phyloP scores from a whole-genome alignment of 495 filamentous ascomycete species.

The Hypoxylon fragiforme region DNA sequence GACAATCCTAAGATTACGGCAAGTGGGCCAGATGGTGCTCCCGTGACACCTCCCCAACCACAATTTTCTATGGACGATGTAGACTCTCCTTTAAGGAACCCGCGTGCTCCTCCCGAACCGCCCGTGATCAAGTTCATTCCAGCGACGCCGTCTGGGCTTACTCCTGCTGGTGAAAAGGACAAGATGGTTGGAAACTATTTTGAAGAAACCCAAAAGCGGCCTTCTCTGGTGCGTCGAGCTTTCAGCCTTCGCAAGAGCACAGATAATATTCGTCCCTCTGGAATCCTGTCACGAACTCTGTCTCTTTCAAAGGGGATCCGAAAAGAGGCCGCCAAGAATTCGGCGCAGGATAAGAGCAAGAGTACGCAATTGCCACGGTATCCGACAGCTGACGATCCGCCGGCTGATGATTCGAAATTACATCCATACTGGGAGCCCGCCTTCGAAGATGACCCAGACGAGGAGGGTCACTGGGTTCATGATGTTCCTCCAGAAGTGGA shows the following conservation, averaged over 20 bases:
- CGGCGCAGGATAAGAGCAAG: conserved; percentile 39
- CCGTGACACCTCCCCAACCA: conserved; percentile 52
- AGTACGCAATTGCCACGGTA: conserved; percentile 30
- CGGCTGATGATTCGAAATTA: conserved; percentile 58
- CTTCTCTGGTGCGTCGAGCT: conserved; percentile 61
- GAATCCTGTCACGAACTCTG: conserved; percentile 47
- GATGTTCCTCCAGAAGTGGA: conserved; percentile 29
- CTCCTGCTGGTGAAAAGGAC: conserved; percentile 58
- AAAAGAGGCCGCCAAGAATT: conserved; percentile 17
- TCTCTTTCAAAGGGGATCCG: conserved; percentile 42
- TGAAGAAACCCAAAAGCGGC: conserved; percentile 48
- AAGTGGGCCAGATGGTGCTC: conserved; percentile 46
- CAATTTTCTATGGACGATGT: conserved; percentile 53
- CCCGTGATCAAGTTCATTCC: conserved; percentile 75
- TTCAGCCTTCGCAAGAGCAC: conserved; percentile 61
- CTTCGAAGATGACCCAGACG: conserved; percentile 68
- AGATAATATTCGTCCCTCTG: conserved; percentile 52
- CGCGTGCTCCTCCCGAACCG: conserved; percentile 60
- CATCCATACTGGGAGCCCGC: conserved; percentile 83
- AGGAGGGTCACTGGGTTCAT: conserved; percentile 43
- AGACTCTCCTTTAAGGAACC: conserved; percentile 75
- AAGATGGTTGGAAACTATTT: conserved; percentile 54
- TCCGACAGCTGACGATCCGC: conserved; percentile 46
- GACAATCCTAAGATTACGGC: conserved; percentile 40
- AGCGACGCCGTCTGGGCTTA: conserved; percentile 64